phyloP scores from a whole-genome alignment of 139 green algal species.

The Chlamydomonas incerta region DNA sequence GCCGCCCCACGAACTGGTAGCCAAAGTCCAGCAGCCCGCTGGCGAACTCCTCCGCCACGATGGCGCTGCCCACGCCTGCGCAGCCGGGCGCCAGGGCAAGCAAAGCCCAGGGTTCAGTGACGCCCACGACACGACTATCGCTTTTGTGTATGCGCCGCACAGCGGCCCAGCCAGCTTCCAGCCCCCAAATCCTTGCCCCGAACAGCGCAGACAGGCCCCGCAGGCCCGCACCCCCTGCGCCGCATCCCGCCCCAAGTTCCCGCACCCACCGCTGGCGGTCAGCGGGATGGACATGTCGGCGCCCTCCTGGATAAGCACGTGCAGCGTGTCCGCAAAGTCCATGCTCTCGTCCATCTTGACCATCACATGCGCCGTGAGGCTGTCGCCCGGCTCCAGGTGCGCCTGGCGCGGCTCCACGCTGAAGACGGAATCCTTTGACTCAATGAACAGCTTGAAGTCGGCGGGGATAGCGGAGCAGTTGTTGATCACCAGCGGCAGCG shows the following conservation, averaged over 20 bases:
- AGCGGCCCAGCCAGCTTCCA: too few relatives aligned
- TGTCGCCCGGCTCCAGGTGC: slow-evolving; percentile 61
- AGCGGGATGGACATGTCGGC: slow-evolving; percentile 74
- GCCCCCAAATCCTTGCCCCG: too few relatives aligned
- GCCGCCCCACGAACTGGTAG: slow-evolving; percentile 73
- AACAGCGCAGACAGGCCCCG: too few relatives aligned
- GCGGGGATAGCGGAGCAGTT: slow-evolving; percentile 82
- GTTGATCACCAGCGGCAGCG: slow-evolving; percentile 61
- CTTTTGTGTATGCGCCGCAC: too few relatives aligned
- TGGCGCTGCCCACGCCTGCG: slow-evolving; percentile 67
- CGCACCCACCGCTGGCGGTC: slow-evolving; percentile 59
- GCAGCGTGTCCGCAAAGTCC: slow-evolving; percentile 76
- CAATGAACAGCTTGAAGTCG: slow-evolving; percentile 81
- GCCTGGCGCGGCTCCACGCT: slow-evolving; percentile 59
- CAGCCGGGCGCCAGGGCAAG: too few relatives aligned
- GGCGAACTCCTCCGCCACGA: slow-evolving; percentile 70
- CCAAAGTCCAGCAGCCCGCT: slow-evolving; percentile 72
- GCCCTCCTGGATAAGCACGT: slow-evolving; percentile 82
- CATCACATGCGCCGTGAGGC: slow-evolving; percentile 38
- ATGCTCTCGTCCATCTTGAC: slow-evolving; percentile 57
- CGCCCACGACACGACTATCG: too few relatives aligned
- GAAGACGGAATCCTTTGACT: slow-evolving; percentile 72
- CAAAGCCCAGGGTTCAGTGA: too few relatives aligned
- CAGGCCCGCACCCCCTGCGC: too few relatives aligned
- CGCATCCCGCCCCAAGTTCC: too few relatives aligned